Base-by-base conservation (phyloP, 768 basidiomycete genomes). In the Gyrodon lividus region DNA sequence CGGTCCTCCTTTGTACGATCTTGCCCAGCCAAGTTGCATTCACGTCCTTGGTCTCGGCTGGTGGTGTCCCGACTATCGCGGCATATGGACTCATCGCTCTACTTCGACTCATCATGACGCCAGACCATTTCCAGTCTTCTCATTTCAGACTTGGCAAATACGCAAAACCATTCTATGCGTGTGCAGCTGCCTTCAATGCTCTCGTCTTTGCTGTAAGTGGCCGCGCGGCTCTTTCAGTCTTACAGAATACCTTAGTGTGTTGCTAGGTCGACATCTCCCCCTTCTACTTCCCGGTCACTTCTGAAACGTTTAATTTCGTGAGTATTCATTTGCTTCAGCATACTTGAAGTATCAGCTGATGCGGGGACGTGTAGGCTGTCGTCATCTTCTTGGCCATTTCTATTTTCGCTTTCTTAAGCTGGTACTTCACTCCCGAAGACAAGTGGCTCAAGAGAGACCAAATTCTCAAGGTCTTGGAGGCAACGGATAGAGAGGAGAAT, bases 1-100 rank as follows among this genome's bases (percentile, higher is more conserved):
- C 87, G 1, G 39, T 71, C 28, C 59, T 95, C 19, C 77, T 95
- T n/a, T 93, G 90, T 74, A 87, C 89, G 8, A 94, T 95, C 62
- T 72, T 96, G 22, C 90, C 92, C 0, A 91, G 89, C 61, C 84
- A 88, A 60, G 94, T 95, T 33, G 93, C 94, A 3, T 97, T 96
- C 74, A 92, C 87, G 3, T 94, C 92, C 13, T 76, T 96, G 53
- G 80, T 94, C 37, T 93, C 90, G 10, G 94, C 92, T 6, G 89
- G 89, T 20, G 90, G 77, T 5, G 77, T 92, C 3, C 93, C 92
- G 1, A 93, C 89, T 2, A 92, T 93, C 51, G 90, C 92, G 0
- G 89, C 91, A 2, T 95, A 95, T 62, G 89, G 84, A 0, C 74
- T 95, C 39, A 92, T 95, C 52, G 82, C 87, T 8, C 62, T 88